phyloP scores from a whole-genome alignment of 2,329 filamentous ascomycete species.

The Exophiala aquamarina region DNA sequence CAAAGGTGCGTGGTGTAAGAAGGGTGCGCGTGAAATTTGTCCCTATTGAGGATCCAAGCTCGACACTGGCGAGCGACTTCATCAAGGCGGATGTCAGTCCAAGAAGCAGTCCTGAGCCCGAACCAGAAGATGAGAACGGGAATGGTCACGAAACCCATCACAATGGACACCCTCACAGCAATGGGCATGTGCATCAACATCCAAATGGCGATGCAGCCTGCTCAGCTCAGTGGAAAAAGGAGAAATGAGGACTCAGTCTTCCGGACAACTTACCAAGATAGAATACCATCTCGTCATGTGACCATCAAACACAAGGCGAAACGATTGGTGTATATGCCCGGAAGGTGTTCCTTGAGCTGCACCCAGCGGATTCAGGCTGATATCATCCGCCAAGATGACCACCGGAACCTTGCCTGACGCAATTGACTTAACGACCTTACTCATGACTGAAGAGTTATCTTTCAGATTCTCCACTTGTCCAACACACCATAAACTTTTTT shows the following conservation, averaged over 20 bases:
- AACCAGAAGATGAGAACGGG: slow-evolving; percentile 49
- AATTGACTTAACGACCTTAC: not conserved
- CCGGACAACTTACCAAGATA: too few relatives aligned
- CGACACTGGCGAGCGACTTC: slow-evolving; percentile 74
- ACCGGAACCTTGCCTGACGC: slow-evolving; percentile 12
- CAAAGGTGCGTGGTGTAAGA: slow-evolving; percentile 78
- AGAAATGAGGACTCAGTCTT: slow-evolving; percentile 7
- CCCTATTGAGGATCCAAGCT: slow-evolving; percentile 59
- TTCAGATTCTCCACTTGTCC: slow-evolving; percentile 24
- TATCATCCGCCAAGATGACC: slow-evolving; percentile 27
- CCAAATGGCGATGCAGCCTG: slow-evolving; percentile 10
- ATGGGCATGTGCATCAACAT: slow-evolving; percentile 9
- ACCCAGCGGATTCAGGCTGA: slow-evolving; percentile 22
- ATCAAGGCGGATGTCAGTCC: slow-evolving; percentile 64
- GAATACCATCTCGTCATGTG: too few relatives aligned
- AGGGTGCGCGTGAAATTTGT: slow-evolving; percentile 83
- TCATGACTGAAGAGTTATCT: not conserved
- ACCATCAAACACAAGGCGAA: too few relatives aligned
- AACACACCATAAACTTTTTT: slow-evolving; percentile 25
- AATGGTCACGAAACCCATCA: slow-evolving; percentile 48
- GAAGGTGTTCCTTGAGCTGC: too few relatives aligned
- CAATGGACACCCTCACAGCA: slow-evolving; percentile 25
- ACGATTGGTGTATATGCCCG: too few relatives aligned
- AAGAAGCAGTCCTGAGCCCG: slow-evolving; percentile 60
- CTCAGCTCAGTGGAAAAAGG: slow-evolving; percentile 15